Evolutionary conservation across 331 rosid species (phyloP), one percentile per base, ranked within the genome.

Genomic region (Stylosanthes scabra): DNA sequence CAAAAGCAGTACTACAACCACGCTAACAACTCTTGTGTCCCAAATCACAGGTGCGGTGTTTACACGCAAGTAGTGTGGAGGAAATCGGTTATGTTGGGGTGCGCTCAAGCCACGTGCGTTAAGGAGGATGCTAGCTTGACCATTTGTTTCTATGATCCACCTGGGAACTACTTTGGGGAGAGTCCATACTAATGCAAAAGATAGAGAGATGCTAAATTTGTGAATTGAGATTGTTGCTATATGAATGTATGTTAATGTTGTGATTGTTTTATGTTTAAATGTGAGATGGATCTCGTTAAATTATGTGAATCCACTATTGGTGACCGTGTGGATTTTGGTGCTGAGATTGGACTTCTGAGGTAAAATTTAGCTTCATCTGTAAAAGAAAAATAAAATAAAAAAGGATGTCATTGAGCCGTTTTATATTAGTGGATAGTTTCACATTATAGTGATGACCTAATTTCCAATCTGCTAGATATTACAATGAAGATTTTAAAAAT

Each of bases 31-130:
- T 16, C 92, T 5, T 95, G 99, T 69, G 81, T 2, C 5, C 63
- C 81, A 0, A 75, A 85, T 10, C 93, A 83, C 58, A 37, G 2
- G 20, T 92, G 99, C 16, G 97, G 97, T 1, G 91, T 87, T 5
- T 95, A 90, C 44, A 95, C 97, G 3, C 97, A 92, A 70, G 91
- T 95, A 1, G 99, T 95, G 46, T 92, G 99, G 93, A 81, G 76
- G 71, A 91, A 88, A 7, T 81, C 96, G 2, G 0, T 69, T 70
- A 81, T 75, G 71, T 12, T 95, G 74, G 97, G 97, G 0, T 95
- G 97, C 9, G 86, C 90, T 34, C 93, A 84, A 45, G 86, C 88
- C 34, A 59, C 71, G 0, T 89, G 97, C 68, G 74, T 11, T 4
- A 83, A 87, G 14, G 88, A 85, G 0, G 49, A 46, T 7, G 16